Conservation (phyloP, 139 green algal genomes). For the Eudorina sp. region DNA sequence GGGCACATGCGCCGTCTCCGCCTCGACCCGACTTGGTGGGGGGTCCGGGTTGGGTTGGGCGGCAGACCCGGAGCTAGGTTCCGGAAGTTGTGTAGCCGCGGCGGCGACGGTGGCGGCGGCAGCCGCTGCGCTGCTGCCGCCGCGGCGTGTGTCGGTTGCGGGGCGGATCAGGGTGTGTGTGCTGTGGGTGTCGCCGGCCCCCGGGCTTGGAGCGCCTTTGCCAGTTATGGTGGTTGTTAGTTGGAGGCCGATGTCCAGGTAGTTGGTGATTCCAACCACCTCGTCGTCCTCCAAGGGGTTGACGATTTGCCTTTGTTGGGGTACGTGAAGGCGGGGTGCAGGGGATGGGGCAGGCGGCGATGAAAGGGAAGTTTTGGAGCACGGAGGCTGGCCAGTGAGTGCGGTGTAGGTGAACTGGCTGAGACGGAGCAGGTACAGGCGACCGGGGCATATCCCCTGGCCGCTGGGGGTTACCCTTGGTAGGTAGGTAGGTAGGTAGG, state of each 20-base stretch:
- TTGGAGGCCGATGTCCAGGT: slow-evolving; percentile 84
- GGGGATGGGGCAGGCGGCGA: background rate
- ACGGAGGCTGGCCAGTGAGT: too few species aligned
- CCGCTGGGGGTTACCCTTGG: too few species aligned
- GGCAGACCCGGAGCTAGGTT: background rate
- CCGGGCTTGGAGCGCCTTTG: too few species aligned
- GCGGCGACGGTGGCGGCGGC: background rate
- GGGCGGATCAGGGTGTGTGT: background rate
- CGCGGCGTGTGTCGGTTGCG: background rate
- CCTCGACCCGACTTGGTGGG: background rate
- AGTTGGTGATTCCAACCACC: slow-evolving; percentile 91
- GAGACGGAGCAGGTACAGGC: too few species aligned
- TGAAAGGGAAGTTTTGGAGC: too few species aligned
- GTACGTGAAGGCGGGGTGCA: background rate
- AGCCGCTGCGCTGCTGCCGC: background rate
- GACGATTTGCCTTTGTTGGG: slow-evolving; percentile 57
- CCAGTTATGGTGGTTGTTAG: slow-evolving; percentile 58
- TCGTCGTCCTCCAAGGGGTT: slow-evolving; percentile 83
- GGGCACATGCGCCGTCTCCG: background rate
- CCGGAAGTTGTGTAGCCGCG: background rate
- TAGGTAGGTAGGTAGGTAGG: too few species aligned
- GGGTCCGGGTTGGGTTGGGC: too few species aligned
- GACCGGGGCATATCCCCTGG: too few species aligned
- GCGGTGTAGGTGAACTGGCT: too few species aligned
- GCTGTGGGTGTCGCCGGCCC: too few species aligned